Base-by-base conservation (phyloP, 1,139 yeast genomes). In the Yamadazyma trypodendri region DNA sequence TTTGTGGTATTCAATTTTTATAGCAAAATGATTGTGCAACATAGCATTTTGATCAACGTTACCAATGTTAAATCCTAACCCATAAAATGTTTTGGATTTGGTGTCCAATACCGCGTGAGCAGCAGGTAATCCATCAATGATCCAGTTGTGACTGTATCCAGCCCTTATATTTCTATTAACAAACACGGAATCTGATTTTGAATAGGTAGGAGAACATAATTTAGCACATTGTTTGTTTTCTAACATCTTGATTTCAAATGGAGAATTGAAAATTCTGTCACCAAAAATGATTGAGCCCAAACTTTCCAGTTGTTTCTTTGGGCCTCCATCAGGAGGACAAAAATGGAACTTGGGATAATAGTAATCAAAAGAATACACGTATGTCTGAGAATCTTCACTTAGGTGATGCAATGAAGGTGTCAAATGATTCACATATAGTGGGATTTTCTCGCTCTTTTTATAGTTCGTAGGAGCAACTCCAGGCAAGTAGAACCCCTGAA, bases 401-500 rank as follows among this genome's bases (percentile, higher is more conserved):
- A 61, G 54, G 49, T 68, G 79, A 51, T 71, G 77, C 56, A 78
- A 70, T 2, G 88, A 77, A 3, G 97, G 96, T 0, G 97, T 87
- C 52, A 92, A 75, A 53, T 89, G 94, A 58, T 92, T 92, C 31
- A 92, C 98, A 40, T 83, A 66, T 40, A 92, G 66, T 5, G 95
- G 90, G 36, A 92, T 81, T 2, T 54, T 51, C 38, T 89, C 94
- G 36, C 83, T 89, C 44, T 75, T 68, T 35, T 75, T 71, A 57
- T 90, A 92, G 41, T 90, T 84, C 1, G 94, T 85, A 14, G 98
- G 97, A 0, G 97, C 95, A 22, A 89, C 94, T 10, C 97, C 97
- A 0, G 97, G 97, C 44, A 92, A 70, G 58, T 90, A 90, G 63
- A 90, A 90, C 2, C 82, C 95, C 36, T 56, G 50, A 13, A 65